Base-by-base conservation (phyloP, 2,329 filamentous ascomycete species). In the Rutstroemia sp. region DNA sequence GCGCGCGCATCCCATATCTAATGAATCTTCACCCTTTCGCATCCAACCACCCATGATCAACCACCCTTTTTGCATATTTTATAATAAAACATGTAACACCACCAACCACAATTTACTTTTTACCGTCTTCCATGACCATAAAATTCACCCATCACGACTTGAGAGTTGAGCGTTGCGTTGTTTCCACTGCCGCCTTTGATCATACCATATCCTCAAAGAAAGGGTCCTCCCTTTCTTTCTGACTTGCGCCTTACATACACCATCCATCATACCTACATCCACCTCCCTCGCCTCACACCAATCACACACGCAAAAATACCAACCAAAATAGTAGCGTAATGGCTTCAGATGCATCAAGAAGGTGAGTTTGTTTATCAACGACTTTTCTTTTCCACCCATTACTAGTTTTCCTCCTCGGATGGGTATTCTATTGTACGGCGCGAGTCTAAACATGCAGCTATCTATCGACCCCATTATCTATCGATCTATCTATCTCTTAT, bases 331-430 rank as follows among this genome's bases (percentile, higher is more conserved):
- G 18, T 41, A 25, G 14, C 7, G 60, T 49, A 4, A 67, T 68
- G 64, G 64, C 66, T 23, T 58, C 61, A 1, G 63, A 67, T 56
- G 66, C 65, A 54, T 66, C 66, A 44, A 58, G 65, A 62, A 56
- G 64, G 66, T 66, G 58, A 60, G 61, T 58, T 52, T 47, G 30
- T 25, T 44, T 23, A 30, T 30, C 27, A 30, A 30, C 27, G 27
- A 30, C 37, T 52, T 54, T 27, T 52, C 27, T 19, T 9, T 44
- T n/a, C 18, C n/a, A 30, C 37, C 21, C 27, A n/a, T 25, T 46
- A 42, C 18, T 30, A 21, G 44, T 38, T 57, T 53, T n/a, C 45
- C 9, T 46, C 4, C 10, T 46, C 14, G 38, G 6, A 18, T 9
- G 6, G n/a, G 5, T 42, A 42, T 16, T 18, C 3, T 39, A 12